A percentile compares a stretch with the other conserved stretches of the same genome.
Conservation (phyloP, 768 basidiomycete genomes). For the Hericium coralloides region DNA sequence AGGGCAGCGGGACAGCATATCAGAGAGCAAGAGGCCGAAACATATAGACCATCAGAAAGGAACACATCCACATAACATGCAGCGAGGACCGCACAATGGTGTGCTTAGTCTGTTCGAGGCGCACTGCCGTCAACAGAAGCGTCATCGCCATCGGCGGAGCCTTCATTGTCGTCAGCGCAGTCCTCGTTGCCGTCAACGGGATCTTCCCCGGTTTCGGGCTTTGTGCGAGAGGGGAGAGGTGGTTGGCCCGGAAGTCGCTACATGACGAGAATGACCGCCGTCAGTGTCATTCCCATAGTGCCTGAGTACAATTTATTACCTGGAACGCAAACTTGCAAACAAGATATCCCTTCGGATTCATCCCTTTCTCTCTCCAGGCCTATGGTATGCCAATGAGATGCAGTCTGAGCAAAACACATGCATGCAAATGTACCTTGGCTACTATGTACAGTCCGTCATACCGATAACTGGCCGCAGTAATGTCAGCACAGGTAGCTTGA, state of each 20-base stretch:
- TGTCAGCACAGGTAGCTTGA: background rate
- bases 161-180: constrained; percentile 7
- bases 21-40: too few relatives aligned
- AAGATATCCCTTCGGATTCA: constrained; percentile 57
- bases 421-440: constrained; percentile 42
- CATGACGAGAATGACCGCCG: background rate
- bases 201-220: constrained; percentile 13
- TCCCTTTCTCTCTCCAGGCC: constrained; percentile 70
- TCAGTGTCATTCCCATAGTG: background rate
- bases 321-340: constrained; percentile 87
- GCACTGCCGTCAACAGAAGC: background rate
- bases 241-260: constrained; percentile 53
- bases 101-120: background rate
- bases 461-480: constrained; percentile 48
- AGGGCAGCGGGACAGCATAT: too few relatives aligned
- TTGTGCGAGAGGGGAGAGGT: constrained; percentile 32
- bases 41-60: too few relatives aligned
- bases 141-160: background rate
- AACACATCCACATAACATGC: too few relatives aligned
- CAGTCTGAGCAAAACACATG: background rate
- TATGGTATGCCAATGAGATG: constrained; percentile 19
- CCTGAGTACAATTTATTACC: constrained; percentile 29
- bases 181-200: constrained; percentile 13
- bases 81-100: background rate
- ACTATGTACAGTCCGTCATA: constrained; percentile 87